Evolutionary conservation across 768 basidiomycete genomes (phyloP), one percentile per base, ranked within the genome.

Genomic region (Trametes meyenii): DNA sequence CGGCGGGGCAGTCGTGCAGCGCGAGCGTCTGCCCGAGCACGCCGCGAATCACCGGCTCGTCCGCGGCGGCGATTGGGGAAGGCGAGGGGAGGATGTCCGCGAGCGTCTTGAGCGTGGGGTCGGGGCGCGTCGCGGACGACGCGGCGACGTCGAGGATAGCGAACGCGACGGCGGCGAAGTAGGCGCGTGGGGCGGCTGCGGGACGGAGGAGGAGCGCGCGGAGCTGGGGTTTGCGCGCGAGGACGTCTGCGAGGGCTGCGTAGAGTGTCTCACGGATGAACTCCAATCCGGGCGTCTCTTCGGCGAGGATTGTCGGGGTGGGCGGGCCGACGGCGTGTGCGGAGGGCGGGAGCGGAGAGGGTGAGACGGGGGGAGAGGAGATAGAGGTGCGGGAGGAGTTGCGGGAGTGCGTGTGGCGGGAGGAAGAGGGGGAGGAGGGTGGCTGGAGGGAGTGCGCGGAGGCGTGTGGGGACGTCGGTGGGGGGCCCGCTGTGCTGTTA

Each of bases 211-310:
- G 81, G 11, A 89, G 79, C 0, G 67, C 58, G 2, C 82, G 82
- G 6, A 94, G 80, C 2, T 80, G 76, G 0, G 82, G 79, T 13
- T 78, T 81, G 4, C 77, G 76, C 50, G 85, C 81, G 46, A 94
- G 79, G 0, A 82, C 85, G 63, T 91, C 90, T 0, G 81, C 91
- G 3, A 94, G 79, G 2, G 90, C 83, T 0, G 92, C 90, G 72
- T 94, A 95, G 17, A 95, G 81, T 0, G 92, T 93, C 73, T 95
- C 92, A 26, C 93, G 88, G 61, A 95, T 94, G 69, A 89, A 79
- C 56, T 86, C 83, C 64, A 94, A 88, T 0, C 85, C 87, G 0
- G 89, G 83, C 21, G 81, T 76, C 16, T 70, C 71, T 61, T 74
- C 65, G 66, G 76, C 74, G 44, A 72, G 69, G 54, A 76, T 69